A percentile compares a stretch with the other conserved stretches of the same genome.
Evolutionary conservation across 208 protist genomes (phyloP).

Genomic region (Wallacemonas sp.): DNA sequence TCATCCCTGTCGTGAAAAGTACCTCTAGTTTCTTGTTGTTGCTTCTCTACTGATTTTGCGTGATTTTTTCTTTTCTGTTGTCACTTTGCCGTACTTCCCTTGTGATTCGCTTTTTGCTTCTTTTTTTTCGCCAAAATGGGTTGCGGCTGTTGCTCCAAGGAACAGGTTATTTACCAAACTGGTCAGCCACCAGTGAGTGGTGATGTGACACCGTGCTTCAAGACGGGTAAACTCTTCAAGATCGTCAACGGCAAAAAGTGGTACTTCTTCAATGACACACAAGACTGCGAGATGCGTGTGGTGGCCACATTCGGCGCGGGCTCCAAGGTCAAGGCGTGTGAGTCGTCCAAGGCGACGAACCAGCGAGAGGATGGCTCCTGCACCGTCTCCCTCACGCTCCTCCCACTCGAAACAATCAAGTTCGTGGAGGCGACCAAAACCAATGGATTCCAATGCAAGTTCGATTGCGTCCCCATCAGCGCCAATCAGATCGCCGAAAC

Average conservation of each 20-base stretch:
- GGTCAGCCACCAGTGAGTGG: conserved; percentile 46
- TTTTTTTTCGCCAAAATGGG: conserved; percentile 16
- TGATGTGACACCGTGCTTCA: conserved; percentile 52
- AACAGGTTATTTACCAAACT: conserved; percentile 32
- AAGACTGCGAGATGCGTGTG: conserved; percentile 65
- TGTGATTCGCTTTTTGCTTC: conserved; percentile 2
- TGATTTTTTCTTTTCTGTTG: neutral
- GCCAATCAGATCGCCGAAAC: conserved; percentile 13
- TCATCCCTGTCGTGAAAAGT: too few relatives aligned
- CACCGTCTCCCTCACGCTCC: conserved; percentile 26
- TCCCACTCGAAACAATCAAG: conserved; percentile 42
- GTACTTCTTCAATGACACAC: conserved; percentile 87
- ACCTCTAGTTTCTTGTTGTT: too few relatives aligned
- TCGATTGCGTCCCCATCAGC: conserved; percentile 30
- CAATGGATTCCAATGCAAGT: conserved; percentile 38
- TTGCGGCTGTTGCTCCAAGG: conserved; percentile 27
- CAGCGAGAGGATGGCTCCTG: conserved; percentile 24
- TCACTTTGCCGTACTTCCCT: neutral
- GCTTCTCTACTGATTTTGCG: neutral
- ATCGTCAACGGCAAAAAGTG: conserved; percentile 58
- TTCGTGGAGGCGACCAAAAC: conserved; percentile 40
- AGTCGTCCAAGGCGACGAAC: conserved; percentile 17
- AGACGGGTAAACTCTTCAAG: conserved; percentile 59
- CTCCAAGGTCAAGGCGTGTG: conserved; percentile 27
- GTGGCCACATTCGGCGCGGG: conserved; percentile 42